These are phyloP conservation scores for Lepidium campestre DNA, from an alignment of 441 rosid genomes.

Conservation along the genomic window DNA sequence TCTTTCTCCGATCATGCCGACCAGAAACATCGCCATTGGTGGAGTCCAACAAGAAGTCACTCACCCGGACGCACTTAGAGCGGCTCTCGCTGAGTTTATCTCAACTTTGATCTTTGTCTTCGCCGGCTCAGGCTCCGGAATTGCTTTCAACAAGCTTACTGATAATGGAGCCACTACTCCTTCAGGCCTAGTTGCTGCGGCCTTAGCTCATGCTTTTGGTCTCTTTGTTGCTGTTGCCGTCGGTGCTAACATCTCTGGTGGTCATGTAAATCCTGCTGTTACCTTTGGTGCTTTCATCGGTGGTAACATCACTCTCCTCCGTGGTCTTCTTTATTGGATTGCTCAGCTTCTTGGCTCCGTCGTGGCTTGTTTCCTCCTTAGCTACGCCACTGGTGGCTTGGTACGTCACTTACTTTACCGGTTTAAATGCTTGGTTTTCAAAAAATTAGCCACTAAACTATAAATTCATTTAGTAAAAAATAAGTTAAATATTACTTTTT, in stretches of 20 bases:
- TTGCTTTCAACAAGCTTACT: constrained; percentile 80
- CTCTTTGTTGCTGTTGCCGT: constrained; percentile 81
- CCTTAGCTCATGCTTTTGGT: constrained; percentile 69
- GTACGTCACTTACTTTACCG: constrained; percentile 30
- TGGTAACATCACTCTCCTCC: constrained; percentile 80
- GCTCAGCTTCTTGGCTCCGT: constrained; percentile 82
- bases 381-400: constrained; percentile 57
- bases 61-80: constrained; percentile 53
- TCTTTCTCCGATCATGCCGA: constrained; percentile 48
- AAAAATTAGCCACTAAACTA: neutral
- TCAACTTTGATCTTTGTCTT: constrained; percentile 76
- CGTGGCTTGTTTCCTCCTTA: constrained; percentile 75
- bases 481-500: neutral
- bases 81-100: constrained; percentile 81
- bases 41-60: constrained; percentile 26
- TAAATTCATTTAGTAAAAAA: neutral
- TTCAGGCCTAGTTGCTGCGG: constrained; percentile 62
- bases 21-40: constrained; percentile 75
- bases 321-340: constrained; percentile 79
- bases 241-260: constrained; percentile 81
- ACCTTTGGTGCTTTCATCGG: constrained; percentile 86
- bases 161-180: constrained; percentile 63
- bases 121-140: constrained; percentile 85
- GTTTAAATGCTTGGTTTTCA: neutral
- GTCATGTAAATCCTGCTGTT: constrained; percentile 87